These are phyloP conservation scores for Massospora cicadina DNA, from an alignment of 371 early-diverging fungal species.

Conservation along the genomic window DNA sequence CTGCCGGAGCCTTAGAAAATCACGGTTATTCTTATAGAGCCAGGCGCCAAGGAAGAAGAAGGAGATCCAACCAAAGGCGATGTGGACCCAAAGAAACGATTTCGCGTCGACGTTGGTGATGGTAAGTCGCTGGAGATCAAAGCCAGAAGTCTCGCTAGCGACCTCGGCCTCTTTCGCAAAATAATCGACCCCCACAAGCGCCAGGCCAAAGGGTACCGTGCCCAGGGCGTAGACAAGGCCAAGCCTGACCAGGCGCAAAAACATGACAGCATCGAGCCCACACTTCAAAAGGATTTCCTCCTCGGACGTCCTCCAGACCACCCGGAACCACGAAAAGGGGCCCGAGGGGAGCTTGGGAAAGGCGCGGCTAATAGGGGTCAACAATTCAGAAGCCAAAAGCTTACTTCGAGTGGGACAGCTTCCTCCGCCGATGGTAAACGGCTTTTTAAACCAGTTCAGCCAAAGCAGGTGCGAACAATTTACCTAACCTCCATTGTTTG, in stretches of 20 bases:
- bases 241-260: constrained; percentile 45
- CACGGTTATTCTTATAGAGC: background rate
- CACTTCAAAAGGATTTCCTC: constrained; percentile 32
- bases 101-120: background rate
- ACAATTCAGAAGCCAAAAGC: too few species aligned
- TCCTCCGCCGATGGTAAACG: background rate
- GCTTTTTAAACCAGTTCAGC: too few species aligned
- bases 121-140: background rate
- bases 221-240: constrained; percentile 12
- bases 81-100: background rate
- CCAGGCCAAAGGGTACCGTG: background rate
- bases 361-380: too few species aligned
- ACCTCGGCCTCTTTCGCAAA: background rate
- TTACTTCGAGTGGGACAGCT: too few species aligned
- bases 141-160: background rate
- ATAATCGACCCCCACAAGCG: background rate
- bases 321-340: constrained; percentile 35
- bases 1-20: background rate
- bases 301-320: constrained; percentile 32
- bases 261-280: constrained; percentile 65
- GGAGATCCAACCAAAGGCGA: constrained; percentile 2
- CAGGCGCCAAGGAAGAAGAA: background rate
- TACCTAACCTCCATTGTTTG: constrained; percentile 8
- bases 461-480: too few species aligned
- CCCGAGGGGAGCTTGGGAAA: constrained; percentile 27